Evolutionary conservation across 179 eudicot species (phyloP), one percentile per base, ranked within the genome.

Genomic region (Drosera spatulata): DNA sequence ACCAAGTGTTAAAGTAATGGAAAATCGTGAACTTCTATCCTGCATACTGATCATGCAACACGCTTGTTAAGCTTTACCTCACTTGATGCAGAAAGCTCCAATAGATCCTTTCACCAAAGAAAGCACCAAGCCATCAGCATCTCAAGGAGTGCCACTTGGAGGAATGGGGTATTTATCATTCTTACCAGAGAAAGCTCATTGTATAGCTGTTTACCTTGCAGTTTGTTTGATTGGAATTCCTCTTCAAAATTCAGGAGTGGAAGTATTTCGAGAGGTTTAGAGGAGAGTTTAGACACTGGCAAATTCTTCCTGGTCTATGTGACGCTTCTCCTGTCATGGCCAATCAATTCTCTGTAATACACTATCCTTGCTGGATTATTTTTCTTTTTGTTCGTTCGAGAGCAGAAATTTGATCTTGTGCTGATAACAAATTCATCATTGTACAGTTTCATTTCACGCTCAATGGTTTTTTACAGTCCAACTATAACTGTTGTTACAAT

Each of bases 241-340:
- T 70, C 45, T 53, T 61, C 50, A 53, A 41, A 62, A 44, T 60
- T 55, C 80, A 94, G 99, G 71, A 94, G 99, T 73, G 99, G 99
- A 55, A 94, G 97, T 82, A 94, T 94, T 75, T 82, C 99, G 39
- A 82, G 99, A 83, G 99, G 99, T 69, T 94, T 72, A 83, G 99
- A 74, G 99, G 99, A 59, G 99, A 94, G 76, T 94, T 94, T 71
- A 78, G 79, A 76, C 91, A 81, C 58, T 94, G 90, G 79, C 99
- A 94, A 77, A 90, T 94, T 55, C 67, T 87, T 77, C 99, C 99
- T 70, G 87, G 94, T 72, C 61, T 76, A 77, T 94, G 99, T 69
- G 97, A 94, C 71, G 72, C 96, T 66, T 85, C 94, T 59, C 97
- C 99, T 69, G 72, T 87, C 75, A 90, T 94, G 99, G 88, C 99